Base-by-base conservation (phyloP, 1,139 yeast species). In the Scheffersomyces quercinus region DNA sequence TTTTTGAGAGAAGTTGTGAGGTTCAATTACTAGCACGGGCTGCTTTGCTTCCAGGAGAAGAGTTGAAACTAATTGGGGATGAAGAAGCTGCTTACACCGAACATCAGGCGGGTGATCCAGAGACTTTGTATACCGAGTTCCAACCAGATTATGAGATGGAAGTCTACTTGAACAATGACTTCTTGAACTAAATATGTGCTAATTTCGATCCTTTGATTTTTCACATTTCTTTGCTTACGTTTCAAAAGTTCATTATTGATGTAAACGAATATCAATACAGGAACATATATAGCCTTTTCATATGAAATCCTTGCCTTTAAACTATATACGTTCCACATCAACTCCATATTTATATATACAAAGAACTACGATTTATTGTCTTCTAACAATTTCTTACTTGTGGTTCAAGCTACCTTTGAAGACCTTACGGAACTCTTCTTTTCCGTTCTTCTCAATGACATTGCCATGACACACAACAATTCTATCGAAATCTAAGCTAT, bases 81-180 rank as follows among this genome's bases (percentile, higher is more conserved):
- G 82, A 81, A 49, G 88, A 77, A 54, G 95, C 95, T 24, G 78
- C 78, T 35, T 86, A 80, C 65, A 85, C 93, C 11, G 80, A 73
- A 52, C 73, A 76, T 46, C 73, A 80, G 58, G 70, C 77, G 13
- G 81, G 81, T 14, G 90, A 85, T 58, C 81, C 87, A 5, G 91
- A 83, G 52, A 73, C 85, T 4, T 67, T 85, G 49, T 87, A 82
- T 62, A 73, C 83, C 38, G 95, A 86, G 55, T 85, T 86, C 64
- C 91, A 85, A 66, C 84, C 88, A 1, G 88, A 83, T 46, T 69
- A 67, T 38, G 75, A 73, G 44, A 60, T 61, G 62, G 77, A 73
- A 51, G 31, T 59, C 26, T 64, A 60, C 41, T 50, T 59, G 32
- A 44, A 46, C 33, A 58, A 58, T 2, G 54, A 52, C 9, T 55